Evolutionary conservation across 352 stramenopile species (phyloP).

Genomic region (Globisporangium nodosum): DNA sequence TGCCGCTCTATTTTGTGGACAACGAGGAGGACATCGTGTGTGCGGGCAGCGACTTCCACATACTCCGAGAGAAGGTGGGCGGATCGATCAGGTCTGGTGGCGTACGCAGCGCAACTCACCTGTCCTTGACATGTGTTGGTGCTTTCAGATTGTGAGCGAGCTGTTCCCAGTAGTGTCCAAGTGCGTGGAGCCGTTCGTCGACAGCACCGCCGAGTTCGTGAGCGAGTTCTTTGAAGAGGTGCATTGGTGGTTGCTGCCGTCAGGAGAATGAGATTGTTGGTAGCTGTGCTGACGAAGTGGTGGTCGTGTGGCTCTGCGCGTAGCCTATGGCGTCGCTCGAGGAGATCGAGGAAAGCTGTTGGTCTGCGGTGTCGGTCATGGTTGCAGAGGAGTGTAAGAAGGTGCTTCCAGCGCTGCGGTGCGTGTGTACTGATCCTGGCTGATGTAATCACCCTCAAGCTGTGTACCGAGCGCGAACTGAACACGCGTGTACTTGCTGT

Average conservation of each 20-base stretch:
- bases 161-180: slow-evolving; percentile 29
- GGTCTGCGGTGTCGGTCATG: slow-evolving; percentile 46
- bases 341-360: slow-evolving; percentile 53
- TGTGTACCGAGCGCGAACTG: neutral
- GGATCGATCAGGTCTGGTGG: neutral
- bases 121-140: slow-evolving; percentile 1
- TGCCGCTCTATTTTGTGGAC: slow-evolving; percentile 39
- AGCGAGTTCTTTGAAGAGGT: slow-evolving; percentile 43
- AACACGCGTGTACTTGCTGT: neutral
- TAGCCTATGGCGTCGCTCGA: slow-evolving; percentile 35
- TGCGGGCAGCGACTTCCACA: slow-evolving; percentile 68
- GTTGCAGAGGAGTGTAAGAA: slow-evolving; percentile 85
- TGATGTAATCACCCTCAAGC: neutral
- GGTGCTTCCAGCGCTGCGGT: slow-evolving; percentile 77
- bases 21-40: slow-evolving; percentile 65
- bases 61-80: slow-evolving; percentile 48
- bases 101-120: neutral
- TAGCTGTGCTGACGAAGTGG: neutral
- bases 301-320: neutral
- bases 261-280: neutral
- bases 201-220: slow-evolving; percentile 42
- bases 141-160: slow-evolving; percentile 39
- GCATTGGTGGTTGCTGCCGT: neutral
- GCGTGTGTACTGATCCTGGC: slow-evolving; percentile 2
- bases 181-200: slow-evolving; percentile 34